Evolutionary conservation across 2,329 filamentous ascomycete genomes (phyloP).

Genomic region (Acarospora socialis): DNA sequence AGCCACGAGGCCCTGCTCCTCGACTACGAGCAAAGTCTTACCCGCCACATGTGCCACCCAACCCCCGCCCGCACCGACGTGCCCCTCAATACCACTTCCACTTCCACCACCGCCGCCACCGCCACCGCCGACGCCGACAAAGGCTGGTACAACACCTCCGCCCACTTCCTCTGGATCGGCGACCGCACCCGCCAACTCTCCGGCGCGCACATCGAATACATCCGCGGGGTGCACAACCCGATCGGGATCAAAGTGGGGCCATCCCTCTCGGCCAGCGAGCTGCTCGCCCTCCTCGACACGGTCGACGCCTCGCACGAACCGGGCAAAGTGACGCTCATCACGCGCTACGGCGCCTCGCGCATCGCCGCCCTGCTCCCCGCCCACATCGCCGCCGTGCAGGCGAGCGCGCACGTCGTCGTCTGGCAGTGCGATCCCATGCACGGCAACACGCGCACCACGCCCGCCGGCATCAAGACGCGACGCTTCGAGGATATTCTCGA

Average conservation of each 20-base stretch:
- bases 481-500: slow-evolving; percentile 80
- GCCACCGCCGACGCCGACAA: slow-evolving; percentile 26
- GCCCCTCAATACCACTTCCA: slow-evolving; percentile 17
- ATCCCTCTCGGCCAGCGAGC: slow-evolving; percentile 60
- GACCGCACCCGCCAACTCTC: slow-evolving; percentile 89
- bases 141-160: slow-evolving; percentile 84
- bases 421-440: slow-evolving; percentile 99
- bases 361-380: slow-evolving; percentile 61
- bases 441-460: slow-evolving; percentile 56
- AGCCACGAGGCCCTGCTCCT: slow-evolving; percentile 89
- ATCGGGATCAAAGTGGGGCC: slow-evolving; percentile 95
- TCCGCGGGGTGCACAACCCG: slow-evolving; percentile 89
- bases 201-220: slow-evolving; percentile 92
- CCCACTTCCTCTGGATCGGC: slow-evolving; percentile 96
- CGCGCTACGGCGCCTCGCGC: slow-evolving; percentile 72
- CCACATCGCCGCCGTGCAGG: slow-evolving; percentile 81
- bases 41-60: slow-evolving; percentile 57
- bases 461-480: slow-evolving; percentile 75
- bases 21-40: slow-evolving; percentile 85
- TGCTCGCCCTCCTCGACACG: slow-evolving; percentile 64
- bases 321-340: slow-evolving; percentile 93
- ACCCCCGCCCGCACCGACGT: slow-evolving; percentile 25
- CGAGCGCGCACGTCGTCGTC: slow-evolving; percentile 54
- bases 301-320: slow-evolving; percentile 72
- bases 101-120: slow-evolving; percentile 11